phyloP scores from a whole-genome alignment of 108 stramenopile species.

The Cyclotella baltica region DNA sequence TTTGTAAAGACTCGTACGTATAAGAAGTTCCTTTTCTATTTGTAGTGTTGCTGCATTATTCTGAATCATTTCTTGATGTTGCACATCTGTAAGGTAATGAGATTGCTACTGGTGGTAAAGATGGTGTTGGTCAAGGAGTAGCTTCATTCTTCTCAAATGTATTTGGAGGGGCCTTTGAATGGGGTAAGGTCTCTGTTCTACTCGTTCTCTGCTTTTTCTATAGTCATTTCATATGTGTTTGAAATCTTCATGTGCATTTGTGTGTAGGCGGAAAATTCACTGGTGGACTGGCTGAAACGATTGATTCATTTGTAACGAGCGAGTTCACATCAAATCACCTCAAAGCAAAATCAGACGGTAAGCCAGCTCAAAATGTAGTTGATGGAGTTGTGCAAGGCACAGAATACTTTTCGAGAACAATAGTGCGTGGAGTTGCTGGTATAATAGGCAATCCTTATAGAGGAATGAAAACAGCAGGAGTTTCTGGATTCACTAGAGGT shows the following conservation, averaged over 20 bases:
- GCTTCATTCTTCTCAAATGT: conserved; percentile 28
- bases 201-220: not conserved
- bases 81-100: conserved; percentile 11
- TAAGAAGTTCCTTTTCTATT: not conserved
- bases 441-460: conserved; percentile 45
- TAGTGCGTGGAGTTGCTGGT: conserved; percentile 38
- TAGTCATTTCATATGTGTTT: not conserved
- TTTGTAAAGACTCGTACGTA: conserved; percentile 29
- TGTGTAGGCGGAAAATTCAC: conserved; percentile 29
- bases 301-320: conserved; percentile 31
- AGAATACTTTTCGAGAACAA: conserved; percentile 26
- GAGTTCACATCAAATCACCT: conserved; percentile 33
- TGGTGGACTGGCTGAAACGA: conserved; percentile 21
- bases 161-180: conserved; percentile 22
- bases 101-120: conserved; percentile 20
- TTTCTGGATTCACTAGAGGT: conserved; percentile 30
- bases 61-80: not conserved
- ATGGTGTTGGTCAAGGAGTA: conserved; percentile 40
- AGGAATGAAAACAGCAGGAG: conserved; percentile 20
- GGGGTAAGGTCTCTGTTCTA: not conserved
- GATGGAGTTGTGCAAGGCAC: conserved; percentile 41
- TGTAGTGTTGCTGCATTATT: not conserved
- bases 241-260: not conserved
- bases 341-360: conserved; percentile 18
- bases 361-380: conserved; percentile 18